These are phyloP conservation scores for Kluyveromyces sp. DNA, from an alignment of 1,139 yeast species.

Conservation along the genomic window DNA sequence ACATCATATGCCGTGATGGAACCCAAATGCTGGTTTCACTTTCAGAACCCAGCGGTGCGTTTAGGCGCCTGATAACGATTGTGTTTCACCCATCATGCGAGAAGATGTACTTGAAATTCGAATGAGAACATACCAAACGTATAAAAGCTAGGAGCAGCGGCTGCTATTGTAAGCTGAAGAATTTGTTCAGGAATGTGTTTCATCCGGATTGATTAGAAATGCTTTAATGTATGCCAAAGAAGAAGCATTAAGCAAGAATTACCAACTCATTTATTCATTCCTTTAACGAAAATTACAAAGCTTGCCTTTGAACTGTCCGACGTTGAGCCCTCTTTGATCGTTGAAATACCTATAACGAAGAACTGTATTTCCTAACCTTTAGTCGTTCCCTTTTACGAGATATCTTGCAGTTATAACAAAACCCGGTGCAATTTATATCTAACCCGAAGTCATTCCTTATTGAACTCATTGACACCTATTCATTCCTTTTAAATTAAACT, in stretches of 20 bases:
- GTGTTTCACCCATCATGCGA: too few relatives aligned
- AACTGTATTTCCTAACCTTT: neutral
- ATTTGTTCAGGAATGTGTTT: neutral
- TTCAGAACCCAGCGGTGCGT: neutral
- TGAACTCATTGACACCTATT: neutral
- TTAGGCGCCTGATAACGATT: too few relatives aligned
- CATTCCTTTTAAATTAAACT: neutral
- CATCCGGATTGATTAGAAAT: neutral
- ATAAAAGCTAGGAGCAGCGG: neutral
- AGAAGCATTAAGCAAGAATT: too few relatives aligned
- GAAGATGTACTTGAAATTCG: too few relatives aligned
- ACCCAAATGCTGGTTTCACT: neutral
- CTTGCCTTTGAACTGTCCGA: neutral
- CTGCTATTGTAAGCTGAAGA: neutral
- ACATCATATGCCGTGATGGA: neutral
- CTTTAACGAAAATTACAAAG: neutral
- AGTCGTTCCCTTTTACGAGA: neutral
- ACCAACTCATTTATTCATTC: slow-evolving; percentile 7
- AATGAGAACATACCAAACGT: neutral
- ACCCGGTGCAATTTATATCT: neutral
- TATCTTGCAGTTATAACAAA: neutral
- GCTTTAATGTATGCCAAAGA: too few relatives aligned
- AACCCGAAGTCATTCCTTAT: slow-evolving; percentile 7
- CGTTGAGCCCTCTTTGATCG: neutral
- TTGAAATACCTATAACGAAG: neutral